Evolutionary conservation across 2,329 filamentous ascomycete genomes (phyloP).

Genomic region (Torrubiella hemipterigena): DNA sequence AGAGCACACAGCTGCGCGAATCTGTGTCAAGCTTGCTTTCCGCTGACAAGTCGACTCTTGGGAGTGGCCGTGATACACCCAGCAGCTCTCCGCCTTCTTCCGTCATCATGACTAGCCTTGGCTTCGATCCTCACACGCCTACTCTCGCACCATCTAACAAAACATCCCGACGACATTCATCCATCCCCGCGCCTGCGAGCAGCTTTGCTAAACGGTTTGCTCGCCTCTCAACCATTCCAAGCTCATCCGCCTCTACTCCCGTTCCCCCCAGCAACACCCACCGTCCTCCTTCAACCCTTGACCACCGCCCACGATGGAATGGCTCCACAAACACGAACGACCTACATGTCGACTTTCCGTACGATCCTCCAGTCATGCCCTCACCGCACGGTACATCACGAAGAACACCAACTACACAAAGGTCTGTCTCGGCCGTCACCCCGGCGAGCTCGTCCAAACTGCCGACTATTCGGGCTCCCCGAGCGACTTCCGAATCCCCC

Average conservation of each 20-base stretch:
- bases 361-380: slow-evolving; percentile 53
- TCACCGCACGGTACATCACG: slow-evolving; percentile 39
- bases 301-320: slow-evolving; percentile 63
- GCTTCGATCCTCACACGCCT: slow-evolving; percentile 35
- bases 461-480: slow-evolving; percentile 36
- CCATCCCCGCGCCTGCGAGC: slow-evolving; percentile 31
- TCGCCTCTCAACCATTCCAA: slow-evolving; percentile 33
- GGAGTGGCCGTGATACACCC: slow-evolving; percentile 59
- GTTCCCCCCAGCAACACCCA: slow-evolving; percentile 23
- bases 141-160: slow-evolving; percentile 31
- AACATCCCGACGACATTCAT: slow-evolving; percentile 32
- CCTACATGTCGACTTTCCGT: slow-evolving; percentile 56
- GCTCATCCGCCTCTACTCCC: slow-evolving; percentile 38
- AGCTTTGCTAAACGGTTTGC: slow-evolving; percentile 28
- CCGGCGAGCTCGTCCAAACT: slow-evolving; percentile 32
- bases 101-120: slow-evolving; percentile 45
- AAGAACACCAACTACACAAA: slow-evolving; percentile 25
- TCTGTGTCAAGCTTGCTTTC: slow-evolving; percentile 89
- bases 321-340: slow-evolving; percentile 50
- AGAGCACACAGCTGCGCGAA: slow-evolving; percentile 70
- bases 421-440: slow-evolving; percentile 29
- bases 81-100: slow-evolving; percentile 55
- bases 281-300: slow-evolving; percentile 31
- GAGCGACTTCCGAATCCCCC: slow-evolving; percentile 36
- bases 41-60: slow-evolving; percentile 61